Base-by-base conservation (phyloP, 495 filamentous ascomycete species). In the Neurospora sp. region DNA sequence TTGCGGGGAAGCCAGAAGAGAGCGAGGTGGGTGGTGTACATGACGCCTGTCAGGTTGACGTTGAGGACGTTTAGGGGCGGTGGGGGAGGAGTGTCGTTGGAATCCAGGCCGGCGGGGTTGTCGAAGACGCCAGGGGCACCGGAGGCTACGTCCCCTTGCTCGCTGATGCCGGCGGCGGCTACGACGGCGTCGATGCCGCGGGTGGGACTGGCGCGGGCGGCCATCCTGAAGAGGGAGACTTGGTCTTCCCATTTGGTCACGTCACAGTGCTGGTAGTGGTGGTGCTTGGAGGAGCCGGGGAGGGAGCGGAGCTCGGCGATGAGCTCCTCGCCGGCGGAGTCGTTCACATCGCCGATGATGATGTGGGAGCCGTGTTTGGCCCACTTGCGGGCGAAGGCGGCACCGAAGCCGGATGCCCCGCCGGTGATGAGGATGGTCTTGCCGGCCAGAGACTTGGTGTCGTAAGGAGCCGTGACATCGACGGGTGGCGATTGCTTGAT, bases 91-190 rank as follows among this genome's bases (percentile, higher is more conserved):
- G 80, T 12, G 6, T 84, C 81, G 6, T 84, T 81, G 27, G 75
- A 76, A 72, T 84, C 83, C 39, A 84, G 71, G 12, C 76, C 74
- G 7, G 69, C 68, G 0, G 84, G 84, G 35, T 74, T 39, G 70
- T 85, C 81, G 35, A 88, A 80, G 27, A 72, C 68, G 38, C 80
- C 48, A 2, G 22, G 48, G 10, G 48, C 80, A 10, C 79, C 73
- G 0, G 75, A 74, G 4, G 72, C 53, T 0, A 70, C 69, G 27
- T 70, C 44, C 39, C 69, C 44, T 16, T 71, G 44, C 39, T 87
- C 84, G 77, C 87, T 84, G 69, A 92, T 87, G 39, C 90, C 91
- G 5, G 91, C 91, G 76, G 90, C 92, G 68, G 90, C 89, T 70
- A 92, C 86, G 0, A 93, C 87, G 38, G 84, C 83, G 77, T 92